A percentile compares a stretch with the other conserved stretches of the same genome.
phyloP scores from a whole-genome alignment of 768 basidiomycete species.

The Termitomyces sp. region DNA sequence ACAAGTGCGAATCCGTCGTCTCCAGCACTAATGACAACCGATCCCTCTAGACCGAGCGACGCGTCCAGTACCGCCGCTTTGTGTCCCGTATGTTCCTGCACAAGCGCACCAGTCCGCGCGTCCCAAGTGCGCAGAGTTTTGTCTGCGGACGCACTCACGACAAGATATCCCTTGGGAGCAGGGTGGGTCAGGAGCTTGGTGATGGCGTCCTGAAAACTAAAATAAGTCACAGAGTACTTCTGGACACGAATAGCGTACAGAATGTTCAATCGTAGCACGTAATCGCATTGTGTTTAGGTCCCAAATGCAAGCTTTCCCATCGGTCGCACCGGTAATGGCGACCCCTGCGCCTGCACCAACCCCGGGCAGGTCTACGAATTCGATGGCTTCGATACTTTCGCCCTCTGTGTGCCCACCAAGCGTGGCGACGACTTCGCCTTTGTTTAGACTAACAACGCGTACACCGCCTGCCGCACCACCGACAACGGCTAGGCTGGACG shows the following conservation, averaged over 20 bases:
- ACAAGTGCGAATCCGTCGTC: slow-evolving; percentile 89
- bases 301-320: slow-evolving; percentile 94
- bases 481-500: slow-evolving; percentile 86
- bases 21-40: slow-evolving; percentile 78
- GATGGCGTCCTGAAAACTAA: slow-evolving; percentile 68
- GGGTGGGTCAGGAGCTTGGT: slow-evolving; percentile 76
- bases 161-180: slow-evolving; percentile 63
- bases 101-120: slow-evolving; percentile 70
- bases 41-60: slow-evolving; percentile 62
- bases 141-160: slow-evolving; percentile 88
- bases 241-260: slow-evolving; percentile 39
- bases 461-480: slow-evolving; percentile 85
- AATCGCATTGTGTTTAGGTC: slow-evolving; percentile 84
- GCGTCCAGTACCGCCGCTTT: slow-evolving; percentile 70
- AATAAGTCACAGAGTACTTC: no score
- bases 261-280: slow-evolving; percentile 76
- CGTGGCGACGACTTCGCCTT: slow-evolving; percentile 74
- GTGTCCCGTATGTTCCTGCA: slow-evolving; percentile 83
- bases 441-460: slow-evolving; percentile 80
- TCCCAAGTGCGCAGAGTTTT: slow-evolving; percentile 90
- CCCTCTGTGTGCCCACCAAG: slow-evolving; percentile 82
- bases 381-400: slow-evolving; percentile 84
- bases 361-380: slow-evolving; percentile 74
- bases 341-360: slow-evolving; percentile 49
- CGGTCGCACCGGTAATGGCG: slow-evolving; percentile 84